phyloP scores from a whole-genome alignment of 148 eudicot species.

The Gaultheria prostrata region DNA sequence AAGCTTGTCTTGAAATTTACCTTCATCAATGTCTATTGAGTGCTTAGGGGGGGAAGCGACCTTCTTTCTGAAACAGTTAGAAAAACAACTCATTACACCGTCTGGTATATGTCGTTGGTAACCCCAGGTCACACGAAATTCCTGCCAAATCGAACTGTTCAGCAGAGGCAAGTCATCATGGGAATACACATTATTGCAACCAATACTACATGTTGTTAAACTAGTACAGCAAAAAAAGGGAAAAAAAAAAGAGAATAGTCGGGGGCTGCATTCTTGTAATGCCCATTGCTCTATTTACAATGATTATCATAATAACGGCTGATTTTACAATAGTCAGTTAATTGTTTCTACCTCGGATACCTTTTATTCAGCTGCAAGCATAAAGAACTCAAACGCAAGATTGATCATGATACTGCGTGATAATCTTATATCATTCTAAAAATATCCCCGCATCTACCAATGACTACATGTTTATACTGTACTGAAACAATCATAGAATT shows the following conservation, averaged over 20 bases:
- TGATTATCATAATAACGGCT: not conserved
- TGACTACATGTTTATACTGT: not conserved
- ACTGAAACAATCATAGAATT: not conserved
- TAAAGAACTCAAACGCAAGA: not conserved
- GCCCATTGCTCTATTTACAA: not conserved
- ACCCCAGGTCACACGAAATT: slow-evolving; percentile 12
- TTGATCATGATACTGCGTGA: not conserved
- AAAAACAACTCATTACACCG: slow-evolving; percentile 37
- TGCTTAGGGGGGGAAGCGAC: slow-evolving; percentile 16
- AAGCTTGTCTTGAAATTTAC: slow-evolving; percentile 21
- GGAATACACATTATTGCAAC: not conserved
- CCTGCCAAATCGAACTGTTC: slow-evolving; percentile 13
- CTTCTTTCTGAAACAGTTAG: slow-evolving; percentile 27
- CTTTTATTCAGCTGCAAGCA: not conserved
- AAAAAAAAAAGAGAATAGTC: not conserved
- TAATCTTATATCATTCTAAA: not conserved
- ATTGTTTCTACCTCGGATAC: not conserved
- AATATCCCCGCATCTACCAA: not conserved
- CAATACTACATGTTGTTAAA: not conserved
- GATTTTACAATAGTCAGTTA: not conserved
- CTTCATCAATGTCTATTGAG: slow-evolving; percentile 33
- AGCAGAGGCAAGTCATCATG: slow-evolving; percentile 4
- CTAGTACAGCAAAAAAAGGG: not conserved
- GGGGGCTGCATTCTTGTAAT: not conserved
- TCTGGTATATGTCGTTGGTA: not conserved